phyloP scores from a whole-genome alignment of 352 stramenopile genomes.

The Phytopythium helicoides region DNA sequence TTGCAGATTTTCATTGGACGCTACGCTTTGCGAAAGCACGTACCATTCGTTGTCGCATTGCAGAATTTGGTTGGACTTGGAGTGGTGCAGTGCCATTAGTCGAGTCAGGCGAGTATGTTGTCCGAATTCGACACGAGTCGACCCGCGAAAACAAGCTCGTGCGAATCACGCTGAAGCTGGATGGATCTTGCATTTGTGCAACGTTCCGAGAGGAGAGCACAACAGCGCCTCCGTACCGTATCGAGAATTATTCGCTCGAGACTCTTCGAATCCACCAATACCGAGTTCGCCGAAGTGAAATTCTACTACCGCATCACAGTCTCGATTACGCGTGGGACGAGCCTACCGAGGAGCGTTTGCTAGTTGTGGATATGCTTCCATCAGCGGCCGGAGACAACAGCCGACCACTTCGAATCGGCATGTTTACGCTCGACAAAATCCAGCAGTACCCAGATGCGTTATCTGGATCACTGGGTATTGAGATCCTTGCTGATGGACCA shows the following conservation, averaged over 20 bases:
- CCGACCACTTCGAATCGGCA: slow-evolving; percentile 78
- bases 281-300: slow-evolving; percentile 77
- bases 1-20: slow-evolving; percentile 85
- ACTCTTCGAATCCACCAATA: slow-evolving; percentile 85
- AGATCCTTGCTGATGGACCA: slow-evolving; percentile 82
- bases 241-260: slow-evolving; percentile 89
- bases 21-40: slow-evolving; percentile 64
- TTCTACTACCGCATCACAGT: slow-evolving; percentile 83
- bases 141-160: slow-evolving; percentile 78
- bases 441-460: slow-evolving; percentile 74
- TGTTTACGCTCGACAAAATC: slow-evolving; percentile 82
- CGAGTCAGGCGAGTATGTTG: slow-evolving; percentile 76
- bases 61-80: slow-evolving; percentile 79
- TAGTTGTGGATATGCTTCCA: slow-evolving; percentile 88
- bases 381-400: slow-evolving; percentile 87
- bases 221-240: slow-evolving; percentile 76
- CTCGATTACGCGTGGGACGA: slow-evolving; percentile 89
- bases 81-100: slow-evolving; percentile 74
- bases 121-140: slow-evolving; percentile 82
- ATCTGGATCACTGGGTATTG: slow-evolving; percentile 69
- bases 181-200: slow-evolving; percentile 73
- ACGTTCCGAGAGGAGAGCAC: slow-evolving; percentile 80
- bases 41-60: slow-evolving; percentile 75
- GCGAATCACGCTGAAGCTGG: slow-evolving; percentile 75
- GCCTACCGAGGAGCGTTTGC: slow-evolving; percentile 67